Conservation (phyloP, 768 basidiomycete genomes). For the Tulasnella sp. region DNA sequence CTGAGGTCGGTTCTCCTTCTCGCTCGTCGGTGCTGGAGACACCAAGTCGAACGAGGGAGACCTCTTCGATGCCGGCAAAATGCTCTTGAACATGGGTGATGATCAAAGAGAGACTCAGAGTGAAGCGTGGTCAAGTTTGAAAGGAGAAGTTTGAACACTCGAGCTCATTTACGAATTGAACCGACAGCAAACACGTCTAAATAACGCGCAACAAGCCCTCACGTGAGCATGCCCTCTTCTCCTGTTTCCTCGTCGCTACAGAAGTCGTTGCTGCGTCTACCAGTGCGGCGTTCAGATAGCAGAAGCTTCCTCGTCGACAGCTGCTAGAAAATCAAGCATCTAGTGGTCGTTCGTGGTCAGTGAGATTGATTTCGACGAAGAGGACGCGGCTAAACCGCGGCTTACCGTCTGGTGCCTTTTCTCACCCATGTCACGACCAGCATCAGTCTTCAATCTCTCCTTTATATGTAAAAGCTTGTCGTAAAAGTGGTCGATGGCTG, state of each 20-base stretch:
- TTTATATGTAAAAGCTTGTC: conserved; percentile 73
- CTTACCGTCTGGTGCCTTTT: conserved; percentile 62
- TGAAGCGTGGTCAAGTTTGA: neutral
- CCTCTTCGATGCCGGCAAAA: conserved; percentile 53
- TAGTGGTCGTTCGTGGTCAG: conserved; percentile 21
- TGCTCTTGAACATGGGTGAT: conserved; percentile 64
- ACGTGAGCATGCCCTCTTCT: neutral
- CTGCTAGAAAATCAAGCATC: conserved; percentile 53
- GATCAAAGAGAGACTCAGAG: neutral
- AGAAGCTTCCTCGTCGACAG: conserved; percentile 27
- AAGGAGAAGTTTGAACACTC: conserved; percentile 2
- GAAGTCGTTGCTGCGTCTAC: neutral
- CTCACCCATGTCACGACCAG: conserved; percentile 54
- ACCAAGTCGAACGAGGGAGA: conserved; percentile 31
- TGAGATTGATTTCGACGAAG: neutral
- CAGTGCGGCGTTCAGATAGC: neutral
- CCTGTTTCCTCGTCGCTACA: neutral
- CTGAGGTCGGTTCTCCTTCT: conserved; percentile 11
- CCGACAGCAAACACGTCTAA: neutral
- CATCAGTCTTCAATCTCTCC: conserved; percentile 63
- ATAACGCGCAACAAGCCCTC: conserved; percentile 6
- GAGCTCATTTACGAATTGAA: neutral
- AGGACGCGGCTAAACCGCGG: neutral
- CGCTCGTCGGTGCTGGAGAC: neutral
- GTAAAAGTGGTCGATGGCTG: conserved; percentile 72